Base-by-base conservation (phyloP, 2,329 filamentous ascomycete species). In the Calonectria ilicicola region DNA sequence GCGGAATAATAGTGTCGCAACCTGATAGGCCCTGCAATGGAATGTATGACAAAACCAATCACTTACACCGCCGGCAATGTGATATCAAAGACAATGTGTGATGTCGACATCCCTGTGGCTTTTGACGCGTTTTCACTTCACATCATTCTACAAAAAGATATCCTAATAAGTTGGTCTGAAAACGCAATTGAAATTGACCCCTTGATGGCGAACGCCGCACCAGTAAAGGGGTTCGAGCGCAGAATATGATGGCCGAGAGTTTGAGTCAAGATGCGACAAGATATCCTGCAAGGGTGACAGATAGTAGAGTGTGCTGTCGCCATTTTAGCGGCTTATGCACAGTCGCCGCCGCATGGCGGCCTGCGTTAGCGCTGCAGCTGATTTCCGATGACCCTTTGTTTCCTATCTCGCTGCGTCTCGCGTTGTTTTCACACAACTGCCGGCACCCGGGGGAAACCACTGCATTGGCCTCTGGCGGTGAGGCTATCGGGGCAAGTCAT, bases 31-130 rank as follows among this genome's bases (percentile, higher is more conserved):
- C 29, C 17, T 38, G 27, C 40, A n/a, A 66, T 60, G 53, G 32
- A 72, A 44, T 10, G 35, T 58, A 58, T 69, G 60, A 64, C 53
- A 60, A 40, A 65, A 71, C 62, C 6, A 44, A 63, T 46, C 44
- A 42, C n/a, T 65, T 66, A 67, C 65, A 73, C 72, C 69, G 67
- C 71, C 47, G n/a, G 46, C 66, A 73, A 71, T 58, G 40, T 67
- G 53, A 42, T 62, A 70, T 23, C 46, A 72, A 74, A 68, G 66
- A 62, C 21, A 51, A 47, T 40, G 26, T 17, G 23, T 9, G 42
- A 80, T 80, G 77, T 78, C 78, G 78, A 80, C 78, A 80, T 80
- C 67, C 58, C 62, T 44, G 72, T 79, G 78, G 78, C 75, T 72
- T 74, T 69, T 80, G 78, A 79, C 78, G 78, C 60, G 49, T 80